Conservation (phyloP, 805 yeast species). For the Zygoascus ofunaensis region DNA sequence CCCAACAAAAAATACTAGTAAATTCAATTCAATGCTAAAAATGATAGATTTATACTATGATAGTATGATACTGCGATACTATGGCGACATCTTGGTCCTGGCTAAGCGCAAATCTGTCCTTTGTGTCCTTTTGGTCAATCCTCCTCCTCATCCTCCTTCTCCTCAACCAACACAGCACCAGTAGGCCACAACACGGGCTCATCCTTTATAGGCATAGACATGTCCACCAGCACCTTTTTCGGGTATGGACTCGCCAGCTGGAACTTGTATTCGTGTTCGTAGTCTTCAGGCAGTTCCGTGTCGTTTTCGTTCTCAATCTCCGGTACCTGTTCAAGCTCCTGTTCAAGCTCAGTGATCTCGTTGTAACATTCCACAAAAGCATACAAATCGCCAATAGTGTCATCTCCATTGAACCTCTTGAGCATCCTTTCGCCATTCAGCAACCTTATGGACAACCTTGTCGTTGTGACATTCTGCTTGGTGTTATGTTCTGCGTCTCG, state of each 20-base stretch:
- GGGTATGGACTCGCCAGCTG: conserved; percentile 49
- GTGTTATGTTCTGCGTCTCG: conserved; percentile 10
- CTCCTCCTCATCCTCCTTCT: too few species aligned
- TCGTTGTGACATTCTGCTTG: conserved; percentile 32
- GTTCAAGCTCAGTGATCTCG: conserved; percentile 15
- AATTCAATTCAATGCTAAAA: too few species aligned
- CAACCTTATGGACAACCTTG: conserved; percentile 64
- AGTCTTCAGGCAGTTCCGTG: conserved; percentile 30
- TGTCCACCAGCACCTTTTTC: conserved; percentile 35
- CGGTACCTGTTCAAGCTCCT: too few species aligned
- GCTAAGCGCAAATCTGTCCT: too few species aligned
- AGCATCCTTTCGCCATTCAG: conserved; percentile 52
- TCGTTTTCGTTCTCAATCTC: too few species aligned
- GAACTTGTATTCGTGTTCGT: conserved; percentile 41
- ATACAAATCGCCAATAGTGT: conserved; percentile 53
- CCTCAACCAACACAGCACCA: conserved; percentile 52
- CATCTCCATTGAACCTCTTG: conserved; percentile 38
- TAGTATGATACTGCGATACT: too few species aligned
- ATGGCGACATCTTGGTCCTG: too few species aligned
- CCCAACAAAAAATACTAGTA: too few species aligned
- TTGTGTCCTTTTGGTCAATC: too few species aligned
- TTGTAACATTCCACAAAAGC: conserved; percentile 55
- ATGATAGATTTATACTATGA: too few species aligned
- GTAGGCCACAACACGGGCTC: conserved; percentile 48
- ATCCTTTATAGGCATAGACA: conserved; percentile 30